Conservation (phyloP, 2,329 filamentous ascomycete species). For the Colletotrichum agaves region DNA sequence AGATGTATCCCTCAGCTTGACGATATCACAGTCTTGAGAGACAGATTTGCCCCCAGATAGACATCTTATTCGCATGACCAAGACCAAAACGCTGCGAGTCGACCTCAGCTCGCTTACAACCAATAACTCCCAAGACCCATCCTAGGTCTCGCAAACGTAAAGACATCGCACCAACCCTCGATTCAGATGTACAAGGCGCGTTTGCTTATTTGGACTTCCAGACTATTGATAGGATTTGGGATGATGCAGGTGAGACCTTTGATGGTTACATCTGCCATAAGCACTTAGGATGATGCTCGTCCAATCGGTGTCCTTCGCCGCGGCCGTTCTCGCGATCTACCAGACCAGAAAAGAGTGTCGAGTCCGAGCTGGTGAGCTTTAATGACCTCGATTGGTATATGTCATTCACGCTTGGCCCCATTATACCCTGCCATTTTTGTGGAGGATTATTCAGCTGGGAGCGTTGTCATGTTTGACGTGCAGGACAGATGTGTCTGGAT, state of each 20-base stretch:
- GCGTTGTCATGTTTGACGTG: background rate
- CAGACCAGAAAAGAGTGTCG: background rate
- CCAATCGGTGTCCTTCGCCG: constrained; percentile 13
- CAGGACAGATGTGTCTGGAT: background rate
- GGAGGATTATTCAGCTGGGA: constrained; percentile 4
- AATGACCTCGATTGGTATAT: background rate
- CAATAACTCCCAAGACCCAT: background rate
- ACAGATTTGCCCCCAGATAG: background rate
- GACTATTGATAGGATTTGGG: constrained; percentile 9
- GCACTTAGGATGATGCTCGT: constrained; percentile 22
- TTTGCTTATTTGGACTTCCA: background rate
- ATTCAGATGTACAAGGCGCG: background rate
- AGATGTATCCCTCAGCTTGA: background rate
- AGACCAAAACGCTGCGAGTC: background rate
- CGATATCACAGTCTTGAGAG: background rate
- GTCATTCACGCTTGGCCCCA: background rate
- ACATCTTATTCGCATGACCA: background rate
- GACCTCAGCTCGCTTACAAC: background rate
- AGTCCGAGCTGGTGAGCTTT: background rate
- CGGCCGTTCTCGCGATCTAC: background rate
- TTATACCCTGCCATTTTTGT: background rate
- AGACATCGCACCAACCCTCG: background rate
- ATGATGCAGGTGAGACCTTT: constrained; percentile 28
- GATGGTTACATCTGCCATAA: constrained; percentile 35
- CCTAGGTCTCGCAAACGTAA: background rate